Conservation (phyloP, 2,329 filamentous ascomycete species). For the Pezicula neosporulosa region DNA sequence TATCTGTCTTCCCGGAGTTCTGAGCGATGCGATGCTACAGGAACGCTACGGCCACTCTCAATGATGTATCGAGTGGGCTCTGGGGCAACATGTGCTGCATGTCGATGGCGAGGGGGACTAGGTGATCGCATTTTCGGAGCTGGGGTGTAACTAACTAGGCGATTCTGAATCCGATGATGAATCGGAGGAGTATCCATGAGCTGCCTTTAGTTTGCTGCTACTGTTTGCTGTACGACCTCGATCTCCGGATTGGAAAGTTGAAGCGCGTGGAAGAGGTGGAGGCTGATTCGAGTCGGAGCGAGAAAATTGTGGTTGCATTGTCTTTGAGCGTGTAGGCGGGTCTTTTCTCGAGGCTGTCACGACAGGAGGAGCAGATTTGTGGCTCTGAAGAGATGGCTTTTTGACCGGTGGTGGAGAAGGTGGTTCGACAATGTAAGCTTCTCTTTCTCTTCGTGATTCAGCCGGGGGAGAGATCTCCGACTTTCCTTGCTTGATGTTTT, state of each 20-base stretch:
- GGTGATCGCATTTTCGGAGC: slow-evolving; percentile 10
- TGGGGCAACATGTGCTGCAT: slow-evolving; percentile 7
- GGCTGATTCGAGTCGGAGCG: slow-evolving; percentile 12
- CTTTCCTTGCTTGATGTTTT: slow-evolving; percentile 4
- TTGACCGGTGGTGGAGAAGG: slow-evolving; percentile 21
- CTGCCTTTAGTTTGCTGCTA: slow-evolving; percentile 18
- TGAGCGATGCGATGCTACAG: slow-evolving; percentile 15
- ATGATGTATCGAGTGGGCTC: slow-evolving; percentile 21
- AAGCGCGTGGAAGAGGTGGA: slow-evolving; percentile 23
- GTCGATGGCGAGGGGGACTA: slow-evolving; percentile 11
- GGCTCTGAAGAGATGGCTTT: slow-evolving; percentile 22
- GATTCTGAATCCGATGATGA: slow-evolving; percentile 17
- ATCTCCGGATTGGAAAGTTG: slow-evolving; percentile 20
- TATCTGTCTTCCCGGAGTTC: slow-evolving; percentile 14
- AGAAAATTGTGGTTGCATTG: slow-evolving; percentile 19
- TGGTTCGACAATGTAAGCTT: slow-evolving; percentile 22
- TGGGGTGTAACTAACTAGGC: slow-evolving; percentile 9
- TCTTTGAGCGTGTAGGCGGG: slow-evolving; percentile 26
- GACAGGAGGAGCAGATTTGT: slow-evolving; percentile 21
- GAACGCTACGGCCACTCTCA: slow-evolving; percentile 17
- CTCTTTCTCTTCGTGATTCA: slow-evolving; percentile 9
- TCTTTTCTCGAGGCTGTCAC: slow-evolving; percentile 13
- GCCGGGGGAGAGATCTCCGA: slow-evolving; percentile 14
- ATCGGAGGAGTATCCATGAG: slow-evolving; percentile 10
- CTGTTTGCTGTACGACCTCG: slow-evolving; percentile 14